Evolutionary conservation across 208 protist species (phyloP).

Genomic region (Leishmania lainsoni): DNA sequence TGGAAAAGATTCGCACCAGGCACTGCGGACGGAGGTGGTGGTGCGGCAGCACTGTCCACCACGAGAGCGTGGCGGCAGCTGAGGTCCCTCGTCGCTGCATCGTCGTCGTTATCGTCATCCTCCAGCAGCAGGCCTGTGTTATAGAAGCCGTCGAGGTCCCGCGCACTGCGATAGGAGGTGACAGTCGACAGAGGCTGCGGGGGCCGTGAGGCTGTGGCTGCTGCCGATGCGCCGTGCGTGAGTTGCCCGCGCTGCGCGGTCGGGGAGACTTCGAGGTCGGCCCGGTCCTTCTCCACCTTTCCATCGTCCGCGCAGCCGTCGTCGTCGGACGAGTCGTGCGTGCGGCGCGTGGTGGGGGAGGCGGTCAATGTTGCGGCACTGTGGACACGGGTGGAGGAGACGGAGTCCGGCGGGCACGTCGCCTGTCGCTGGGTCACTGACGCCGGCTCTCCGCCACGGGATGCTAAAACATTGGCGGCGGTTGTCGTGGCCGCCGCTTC

Average conservation of each 20-base stretch:
- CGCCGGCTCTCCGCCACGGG: background rate
- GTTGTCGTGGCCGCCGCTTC: background rate
- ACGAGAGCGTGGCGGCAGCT: background rate
- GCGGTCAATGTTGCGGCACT: constrained; percentile 10
- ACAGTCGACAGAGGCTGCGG: background rate
- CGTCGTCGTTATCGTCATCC: constrained; percentile 8
- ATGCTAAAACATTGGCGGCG: background rate
- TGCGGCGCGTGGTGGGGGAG: constrained; percentile 4
- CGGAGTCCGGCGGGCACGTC: constrained; percentile 28
- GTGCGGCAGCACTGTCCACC: background rate
- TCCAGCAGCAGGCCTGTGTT: constrained; percentile 21
- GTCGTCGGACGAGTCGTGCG: background rate
- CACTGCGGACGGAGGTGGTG: background rate
- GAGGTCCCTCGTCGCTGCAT: background rate
- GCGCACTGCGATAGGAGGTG: background rate
- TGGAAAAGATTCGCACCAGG: background rate
- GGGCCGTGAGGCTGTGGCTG: background rate
- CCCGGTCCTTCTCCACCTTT: background rate
- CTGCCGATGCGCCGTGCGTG: no score
- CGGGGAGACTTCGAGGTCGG: no score
- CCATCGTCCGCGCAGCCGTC: background rate
- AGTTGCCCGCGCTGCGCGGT: background rate
- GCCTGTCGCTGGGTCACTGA: background rate
- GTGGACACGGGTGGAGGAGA: constrained; percentile 2
- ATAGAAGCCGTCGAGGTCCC: constrained; percentile 26